These are phyloP conservation scores for Symmetrospora coprosmae DNA, from an alignment of 768 basidiomycete genomes.

Conservation along the genomic window DNA sequence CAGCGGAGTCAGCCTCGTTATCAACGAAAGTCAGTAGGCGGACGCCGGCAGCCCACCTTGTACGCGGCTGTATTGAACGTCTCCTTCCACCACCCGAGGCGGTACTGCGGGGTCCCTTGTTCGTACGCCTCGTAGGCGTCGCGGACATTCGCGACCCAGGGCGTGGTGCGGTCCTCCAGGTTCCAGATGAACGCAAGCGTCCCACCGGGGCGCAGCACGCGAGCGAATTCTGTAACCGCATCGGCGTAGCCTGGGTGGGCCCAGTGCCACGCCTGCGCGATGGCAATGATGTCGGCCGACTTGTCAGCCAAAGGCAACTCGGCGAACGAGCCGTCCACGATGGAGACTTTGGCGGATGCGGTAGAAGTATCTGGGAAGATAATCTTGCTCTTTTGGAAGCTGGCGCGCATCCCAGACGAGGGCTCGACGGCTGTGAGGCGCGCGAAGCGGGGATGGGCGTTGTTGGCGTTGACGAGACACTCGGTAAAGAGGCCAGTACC, in stretches of 20 bases:
- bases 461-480: not conserved
- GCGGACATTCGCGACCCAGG: constrained; percentile 61
- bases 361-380: no score
- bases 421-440: constrained; percentile 64
- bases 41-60: constrained; percentile 18
- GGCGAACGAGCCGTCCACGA: constrained; percentile 59
- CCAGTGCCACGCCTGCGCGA: constrained; percentile 78
- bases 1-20: not conserved
- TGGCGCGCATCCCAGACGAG: constrained; percentile 62
- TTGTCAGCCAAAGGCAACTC: constrained; percentile 47
- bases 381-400: constrained; percentile 49
- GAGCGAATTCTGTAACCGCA: constrained; percentile 60
- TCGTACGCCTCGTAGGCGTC: constrained; percentile 41
- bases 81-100: constrained; percentile 23
- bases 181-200: constrained; percentile 73
- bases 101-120: constrained; percentile 53
- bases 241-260: constrained; percentile 56
- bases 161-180: constrained; percentile 57
- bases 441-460: constrained; percentile 39
- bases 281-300: constrained; percentile 61
- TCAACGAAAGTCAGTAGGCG: not conserved
- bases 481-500: constrained; percentile 28
- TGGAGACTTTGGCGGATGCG: constrained; percentile 38
- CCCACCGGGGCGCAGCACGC: constrained; percentile 65
- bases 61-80: constrained; percentile 42